These are phyloP conservation scores for Calonectria montana DNA, from an alignment of 2,329 filamentous ascomycete genomes.

Conservation along the genomic window DNA sequence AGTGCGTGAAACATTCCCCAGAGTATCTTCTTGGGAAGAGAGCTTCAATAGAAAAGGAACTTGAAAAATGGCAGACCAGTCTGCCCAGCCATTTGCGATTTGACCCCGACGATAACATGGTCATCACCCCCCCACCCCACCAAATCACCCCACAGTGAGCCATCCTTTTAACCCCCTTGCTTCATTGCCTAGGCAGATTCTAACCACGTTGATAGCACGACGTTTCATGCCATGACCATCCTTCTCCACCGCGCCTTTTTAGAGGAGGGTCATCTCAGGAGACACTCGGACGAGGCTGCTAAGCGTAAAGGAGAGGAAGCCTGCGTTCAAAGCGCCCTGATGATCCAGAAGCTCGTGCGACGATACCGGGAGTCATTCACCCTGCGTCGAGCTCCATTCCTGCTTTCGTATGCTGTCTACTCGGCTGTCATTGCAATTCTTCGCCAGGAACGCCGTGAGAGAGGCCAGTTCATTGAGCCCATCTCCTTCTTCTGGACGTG, in stretches of 20 bases:
- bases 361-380: conserved; percentile 53
- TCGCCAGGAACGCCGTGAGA: conserved; percentile 44
- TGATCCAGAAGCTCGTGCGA: conserved; percentile 50
- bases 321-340: conserved; percentile 47
- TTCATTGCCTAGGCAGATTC: conserved; percentile 4
- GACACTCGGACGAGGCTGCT: conserved; percentile 40
- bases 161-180: background rate
- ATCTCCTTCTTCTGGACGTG: conserved; percentile 53
- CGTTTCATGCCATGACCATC: conserved; percentile 56
- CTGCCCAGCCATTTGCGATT: conserved; percentile 42
- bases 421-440: conserved; percentile 48
- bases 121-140: conserved; percentile 42
- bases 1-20: conserved; percentile 41
- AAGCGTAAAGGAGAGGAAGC: conserved; percentile 43
- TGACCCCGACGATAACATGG: conserved; percentile 40
- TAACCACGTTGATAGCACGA: conserved; percentile 37
- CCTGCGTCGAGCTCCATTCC: conserved; percentile 52
- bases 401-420: conserved; percentile 56
- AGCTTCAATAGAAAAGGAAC: conserved; percentile 40
- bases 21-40: conserved; percentile 43
- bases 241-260: conserved; percentile 59
- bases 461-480: conserved; percentile 45
- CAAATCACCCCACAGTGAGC: conserved; percentile 46
- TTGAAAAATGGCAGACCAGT: conserved; percentile 41
- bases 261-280: conserved; percentile 45